Evolutionary conservation across 1,284 basidiomycete genomes (phyloP).

Genomic region (Ustilago shanxiensis): DNA sequence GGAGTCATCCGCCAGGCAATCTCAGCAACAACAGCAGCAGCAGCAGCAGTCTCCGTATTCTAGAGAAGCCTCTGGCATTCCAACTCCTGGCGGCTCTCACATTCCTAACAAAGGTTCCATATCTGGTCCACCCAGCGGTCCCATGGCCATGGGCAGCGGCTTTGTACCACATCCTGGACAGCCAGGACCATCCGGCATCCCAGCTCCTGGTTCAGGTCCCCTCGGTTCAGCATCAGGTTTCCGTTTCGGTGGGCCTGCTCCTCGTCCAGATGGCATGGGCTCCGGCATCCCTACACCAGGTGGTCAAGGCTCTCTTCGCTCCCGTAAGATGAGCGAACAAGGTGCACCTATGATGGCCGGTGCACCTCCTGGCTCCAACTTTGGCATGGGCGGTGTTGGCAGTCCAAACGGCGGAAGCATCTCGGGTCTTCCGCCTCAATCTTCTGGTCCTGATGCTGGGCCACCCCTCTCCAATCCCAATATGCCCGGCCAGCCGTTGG

Average conservation of each 20-base stretch:
- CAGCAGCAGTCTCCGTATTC: conserved; percentile 37
- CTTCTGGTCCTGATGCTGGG: conserved; percentile 41
- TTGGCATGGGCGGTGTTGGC: conserved; percentile 28
- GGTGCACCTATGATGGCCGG: conserved; percentile 28
- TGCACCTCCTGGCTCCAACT: conserved; percentile 20
- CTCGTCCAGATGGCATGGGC: conserved; percentile 40
- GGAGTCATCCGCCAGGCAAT: conserved; percentile 32
- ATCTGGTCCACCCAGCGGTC: conserved; percentile 38
- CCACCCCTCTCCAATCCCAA: conserved; percentile 27
- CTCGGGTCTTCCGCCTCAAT: conserved; percentile 53
- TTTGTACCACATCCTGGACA: conserved; percentile 32
- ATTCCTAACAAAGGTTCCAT: conserved; percentile 53
- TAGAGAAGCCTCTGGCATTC: conserved; percentile 33
- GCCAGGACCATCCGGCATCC: conserved; percentile 35
- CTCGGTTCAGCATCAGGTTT: conserved; percentile 60
- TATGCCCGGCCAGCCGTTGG: conserved; percentile 11
- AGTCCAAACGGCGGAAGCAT: conserved; percentile 35
- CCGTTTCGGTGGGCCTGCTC: conserved; percentile 58
- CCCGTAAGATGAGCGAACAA: conserved; percentile 54
- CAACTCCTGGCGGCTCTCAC: conserved; percentile 38
- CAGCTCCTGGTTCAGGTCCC: conserved; percentile 32
- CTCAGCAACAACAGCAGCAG: conserved; percentile 34
- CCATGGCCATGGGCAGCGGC: conserved; percentile 43
- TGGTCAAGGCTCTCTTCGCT: conserved; percentile 46
- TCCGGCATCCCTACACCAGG: conserved; percentile 55